A percentile compares a stretch with the other conserved stretches of the same genome.
Conservation (phyloP, 192 early-diverging fungal genomes). For the Rhizophagus clarus region DNA sequence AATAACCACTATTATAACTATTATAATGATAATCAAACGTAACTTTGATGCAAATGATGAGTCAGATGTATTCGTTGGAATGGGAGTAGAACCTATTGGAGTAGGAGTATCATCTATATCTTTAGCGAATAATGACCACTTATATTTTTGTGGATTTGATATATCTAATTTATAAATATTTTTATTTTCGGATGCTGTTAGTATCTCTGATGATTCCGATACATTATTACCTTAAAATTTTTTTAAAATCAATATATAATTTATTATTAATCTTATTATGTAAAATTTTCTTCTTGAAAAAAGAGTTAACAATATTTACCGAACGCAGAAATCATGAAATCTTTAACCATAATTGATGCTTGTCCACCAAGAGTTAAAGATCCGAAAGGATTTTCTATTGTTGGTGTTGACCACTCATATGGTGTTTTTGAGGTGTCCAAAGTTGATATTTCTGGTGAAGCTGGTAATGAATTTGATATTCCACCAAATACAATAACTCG, state of each 20-base stretch:
- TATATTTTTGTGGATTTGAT: neutral
- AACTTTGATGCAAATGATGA: too few species aligned
- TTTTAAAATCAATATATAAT: neutral
- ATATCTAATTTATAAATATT: neutral
- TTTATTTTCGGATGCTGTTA: neutral
- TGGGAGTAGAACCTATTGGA: too few species aligned
- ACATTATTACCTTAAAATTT: neutral
- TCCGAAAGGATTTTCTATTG: too few species aligned
- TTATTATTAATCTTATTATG: neutral
- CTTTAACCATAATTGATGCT: neutral
- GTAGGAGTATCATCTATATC: neutral
- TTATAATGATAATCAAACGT: too few species aligned
- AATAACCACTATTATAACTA: too few species aligned
- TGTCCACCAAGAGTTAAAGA: too few species aligned
- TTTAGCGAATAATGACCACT: neutral
- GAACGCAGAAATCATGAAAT: neutral
- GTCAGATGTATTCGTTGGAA: too few species aligned
- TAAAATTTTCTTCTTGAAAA: neutral
- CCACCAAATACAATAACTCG: too few species aligned
- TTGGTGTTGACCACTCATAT: too few species aligned
- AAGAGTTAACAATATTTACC: neutral
- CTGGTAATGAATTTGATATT: too few species aligned
- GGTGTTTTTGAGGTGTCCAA: too few species aligned
- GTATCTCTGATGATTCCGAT: neutral
- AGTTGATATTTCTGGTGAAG: too few species aligned